Conservation (phyloP, 306 rosid species). For the Corylus avellana region DNA sequence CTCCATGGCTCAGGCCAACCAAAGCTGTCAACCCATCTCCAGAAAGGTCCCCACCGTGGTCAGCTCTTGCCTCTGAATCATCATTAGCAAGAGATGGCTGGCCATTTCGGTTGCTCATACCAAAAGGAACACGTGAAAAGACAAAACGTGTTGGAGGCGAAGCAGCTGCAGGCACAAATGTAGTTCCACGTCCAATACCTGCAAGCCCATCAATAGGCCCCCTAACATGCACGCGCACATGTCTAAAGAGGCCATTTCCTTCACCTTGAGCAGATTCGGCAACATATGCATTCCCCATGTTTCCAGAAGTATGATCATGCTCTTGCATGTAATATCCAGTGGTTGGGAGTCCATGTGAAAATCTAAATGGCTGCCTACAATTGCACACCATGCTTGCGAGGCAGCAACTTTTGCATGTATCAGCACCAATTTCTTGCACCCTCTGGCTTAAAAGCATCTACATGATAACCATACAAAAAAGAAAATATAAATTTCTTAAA, state of each 20-base stretch:
- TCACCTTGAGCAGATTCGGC: conserved; percentile 81
- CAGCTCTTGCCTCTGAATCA: conserved; percentile 84
- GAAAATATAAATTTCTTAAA: conserved; percentile 24
- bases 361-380: conserved; percentile 79
- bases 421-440: conserved; percentile 93
- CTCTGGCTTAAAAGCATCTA: conserved; percentile 99
- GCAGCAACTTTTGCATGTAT: conserved; percentile 89
- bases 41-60: conserved; percentile 72
- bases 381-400: conserved; percentile 72
- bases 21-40: conserved; percentile 98
- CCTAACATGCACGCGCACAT: conserved; percentile 87
- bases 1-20: conserved; percentile 90
- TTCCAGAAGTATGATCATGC: conserved; percentile 70
- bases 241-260: conserved; percentile 71
- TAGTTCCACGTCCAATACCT: conserved; percentile 91
- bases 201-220: conserved; percentile 96
- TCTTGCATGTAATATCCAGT: conserved; percentile 75
- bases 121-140: conserved; percentile 92
- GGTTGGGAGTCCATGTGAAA: conserved; percentile 61
- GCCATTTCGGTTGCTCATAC: conserved; percentile 81
- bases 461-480: conserved; percentile 20
- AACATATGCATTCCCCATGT: conserved; percentile 68
- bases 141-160: conserved; percentile 93
- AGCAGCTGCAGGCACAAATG: conserved; percentile 81
- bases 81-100: conserved; percentile 86